Conservation (phyloP, 2,329 filamentous ascomycete species). For the Massarina eburnea region DNA sequence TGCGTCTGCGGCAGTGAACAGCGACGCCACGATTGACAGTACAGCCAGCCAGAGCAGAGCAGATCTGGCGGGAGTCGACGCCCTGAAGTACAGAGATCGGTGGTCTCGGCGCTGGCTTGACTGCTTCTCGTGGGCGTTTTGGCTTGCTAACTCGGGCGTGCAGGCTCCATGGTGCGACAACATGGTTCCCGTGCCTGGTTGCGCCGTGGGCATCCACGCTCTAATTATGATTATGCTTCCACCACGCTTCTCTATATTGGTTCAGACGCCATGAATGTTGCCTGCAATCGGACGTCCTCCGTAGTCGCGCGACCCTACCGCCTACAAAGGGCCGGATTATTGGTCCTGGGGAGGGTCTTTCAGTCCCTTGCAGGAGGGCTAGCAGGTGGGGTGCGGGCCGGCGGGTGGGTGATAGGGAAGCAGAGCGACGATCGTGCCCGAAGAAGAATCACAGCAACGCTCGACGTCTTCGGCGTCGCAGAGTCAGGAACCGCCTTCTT, state of each 20-base stretch:
- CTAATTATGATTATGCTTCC: constrained; percentile 5
- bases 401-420: constrained; percentile 16
- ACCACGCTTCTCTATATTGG: constrained; percentile 17
- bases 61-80: constrained; percentile 12
- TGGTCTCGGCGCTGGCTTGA: constrained; percentile 22
- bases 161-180: constrained; percentile 38
- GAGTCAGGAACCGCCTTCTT: background rate
- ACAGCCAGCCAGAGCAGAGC: constrained; percentile 28
- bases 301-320: constrained; percentile 1
- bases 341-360: background rate
- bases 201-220: constrained; percentile 13
- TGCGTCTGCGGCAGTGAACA: constrained; percentile 30
- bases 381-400: constrained; percentile 6
- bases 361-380: constrained; percentile 21
- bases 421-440: constrained; percentile 27
- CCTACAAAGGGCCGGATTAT: background rate
- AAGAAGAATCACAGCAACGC: constrained; percentile 11
- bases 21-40: constrained; percentile 26
- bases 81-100: constrained; percentile 19
- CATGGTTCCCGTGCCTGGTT: constrained; percentile 22
- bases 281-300: background rate
- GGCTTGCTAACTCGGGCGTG: constrained; percentile 14
- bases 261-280: constrained; percentile 15
- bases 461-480: background rate
- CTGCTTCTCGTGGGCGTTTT: constrained; percentile 14